Conservation (phyloP, 495 filamentous ascomycete species). For the Collariella sp. region DNA sequence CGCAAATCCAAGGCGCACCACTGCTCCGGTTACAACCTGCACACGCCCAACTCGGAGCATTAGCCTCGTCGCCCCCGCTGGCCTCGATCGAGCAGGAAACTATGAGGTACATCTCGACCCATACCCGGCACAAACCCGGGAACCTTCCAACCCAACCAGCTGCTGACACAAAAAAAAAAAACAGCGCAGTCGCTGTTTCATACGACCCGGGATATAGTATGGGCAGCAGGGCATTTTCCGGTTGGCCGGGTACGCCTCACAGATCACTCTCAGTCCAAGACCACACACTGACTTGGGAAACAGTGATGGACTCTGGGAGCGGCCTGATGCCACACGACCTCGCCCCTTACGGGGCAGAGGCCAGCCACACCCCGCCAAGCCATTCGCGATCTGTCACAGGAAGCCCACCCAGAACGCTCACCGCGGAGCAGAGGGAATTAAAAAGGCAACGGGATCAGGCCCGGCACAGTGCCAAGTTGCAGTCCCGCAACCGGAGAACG, state of each 20-base stretch:
- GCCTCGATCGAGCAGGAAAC: conserved; percentile 22
- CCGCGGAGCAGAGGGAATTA: conserved; percentile 40
- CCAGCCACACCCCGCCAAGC: conserved; percentile 37
- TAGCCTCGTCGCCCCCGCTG: conserved; percentile 24
- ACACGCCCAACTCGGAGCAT: conserved; percentile 19
- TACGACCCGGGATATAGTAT: conserved; percentile 40
- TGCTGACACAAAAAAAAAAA: conserved; percentile 11
- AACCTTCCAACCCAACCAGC: background rate
- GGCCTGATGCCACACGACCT: conserved; percentile 36
- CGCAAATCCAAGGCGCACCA: conserved; percentile 26
- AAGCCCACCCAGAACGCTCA: conserved; percentile 40
- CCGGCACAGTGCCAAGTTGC: conserved; percentile 35
- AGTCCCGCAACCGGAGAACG: conserved; percentile 31
- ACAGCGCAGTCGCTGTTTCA: conserved; percentile 38
- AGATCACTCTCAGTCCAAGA: background rate
- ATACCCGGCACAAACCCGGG: background rate
- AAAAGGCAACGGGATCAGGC: conserved; percentile 43
- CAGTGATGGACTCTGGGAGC: conserved; percentile 30
- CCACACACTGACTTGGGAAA: conserved; percentile 8
- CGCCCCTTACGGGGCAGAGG: conserved; percentile 31
- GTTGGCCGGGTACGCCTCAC: conserved; percentile 33
- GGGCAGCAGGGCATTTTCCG: conserved; percentile 36
- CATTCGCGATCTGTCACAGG: conserved; percentile 38
- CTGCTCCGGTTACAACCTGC: conserved; percentile 29
- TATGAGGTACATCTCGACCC: conserved; percentile 33